Evolutionary conservation across 192 early-diverging fungal genomes (phyloP).

Genomic region (Podila epigama): DNA sequence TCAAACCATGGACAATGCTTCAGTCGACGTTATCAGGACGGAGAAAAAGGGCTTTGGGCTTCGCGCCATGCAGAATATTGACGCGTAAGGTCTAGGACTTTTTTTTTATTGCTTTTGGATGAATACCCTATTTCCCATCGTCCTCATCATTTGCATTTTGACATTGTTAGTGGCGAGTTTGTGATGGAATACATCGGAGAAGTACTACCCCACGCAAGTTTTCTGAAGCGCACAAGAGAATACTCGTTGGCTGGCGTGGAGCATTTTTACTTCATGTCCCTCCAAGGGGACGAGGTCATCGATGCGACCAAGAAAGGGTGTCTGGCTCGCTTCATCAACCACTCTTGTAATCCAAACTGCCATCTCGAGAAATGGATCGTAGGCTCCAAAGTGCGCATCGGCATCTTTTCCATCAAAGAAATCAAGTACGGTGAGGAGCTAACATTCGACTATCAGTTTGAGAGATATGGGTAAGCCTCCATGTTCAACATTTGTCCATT

Average conservation of each 20-base stretch:
- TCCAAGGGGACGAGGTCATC: constrained; percentile 92
- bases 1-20: constrained; percentile 83
- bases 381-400: constrained; percentile 85
- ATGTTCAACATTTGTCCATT: neutral
- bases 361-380: constrained; percentile 98
- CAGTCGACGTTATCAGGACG: constrained; percentile 87
- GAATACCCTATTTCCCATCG: neutral
- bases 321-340: constrained; percentile 97
- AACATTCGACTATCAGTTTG: constrained; percentile 99
- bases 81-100: constrained; percentile 64
- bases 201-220: constrained; percentile 81
- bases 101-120: neutral
- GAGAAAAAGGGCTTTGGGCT: constrained; percentile 95
- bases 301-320: constrained; percentile 95
- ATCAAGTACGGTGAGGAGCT: constrained; percentile 86
- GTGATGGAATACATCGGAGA: constrained; percentile 99
- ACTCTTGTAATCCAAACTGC: constrained; percentile 96
- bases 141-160: neutral
- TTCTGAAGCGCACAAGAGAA: constrained; percentile 81
- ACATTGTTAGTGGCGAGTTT: constrained; percentile 73
- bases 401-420: constrained; percentile 88
- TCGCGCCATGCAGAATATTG: constrained; percentile 70
- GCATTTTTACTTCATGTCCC: constrained; percentile 99
- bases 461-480: constrained; percentile 80
- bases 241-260: constrained; percentile 83